phyloP scores from a whole-genome alignment of 331 rosid genomes.

The Acacia concinna region DNA sequence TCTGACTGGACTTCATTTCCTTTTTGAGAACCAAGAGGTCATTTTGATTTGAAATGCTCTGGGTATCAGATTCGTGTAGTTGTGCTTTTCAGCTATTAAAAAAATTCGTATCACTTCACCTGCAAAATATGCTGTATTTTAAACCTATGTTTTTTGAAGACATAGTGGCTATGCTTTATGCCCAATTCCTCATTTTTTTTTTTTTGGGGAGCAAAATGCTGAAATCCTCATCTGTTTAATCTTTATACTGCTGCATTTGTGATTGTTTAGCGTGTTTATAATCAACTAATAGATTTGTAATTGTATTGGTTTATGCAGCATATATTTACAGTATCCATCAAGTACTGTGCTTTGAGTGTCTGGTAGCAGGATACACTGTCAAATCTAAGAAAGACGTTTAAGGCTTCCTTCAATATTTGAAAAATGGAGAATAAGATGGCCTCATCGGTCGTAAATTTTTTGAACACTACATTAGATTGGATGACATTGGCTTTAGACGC shows the following conservation, averaged over 20 bases:
- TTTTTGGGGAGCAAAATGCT: no score
- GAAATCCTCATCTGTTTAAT: background rate
- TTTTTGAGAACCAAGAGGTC: background rate
- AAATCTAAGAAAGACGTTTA: constrained; percentile 30
- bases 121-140: background rate
- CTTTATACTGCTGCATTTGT: background rate
- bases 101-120: background rate
- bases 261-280: background rate
- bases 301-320: constrained; percentile 18
- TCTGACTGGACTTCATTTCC: background rate
- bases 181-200: background rate
- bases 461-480: constrained; percentile 65
- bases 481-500: constrained; percentile 62
- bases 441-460: constrained; percentile 44
- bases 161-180: background rate
- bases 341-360: background rate
- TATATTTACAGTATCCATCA: background rate
- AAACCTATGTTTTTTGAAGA: background rate
- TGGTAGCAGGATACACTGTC: background rate
- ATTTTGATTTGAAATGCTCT: background rate
- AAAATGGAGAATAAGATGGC: constrained; percentile 47
- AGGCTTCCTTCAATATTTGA: constrained; percentile 22
- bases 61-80: background rate
- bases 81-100: background rate
- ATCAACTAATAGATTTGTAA: background rate